Conservation (phyloP, 2,329 filamentous ascomycete species). For the Fusarium poae region DNA sequence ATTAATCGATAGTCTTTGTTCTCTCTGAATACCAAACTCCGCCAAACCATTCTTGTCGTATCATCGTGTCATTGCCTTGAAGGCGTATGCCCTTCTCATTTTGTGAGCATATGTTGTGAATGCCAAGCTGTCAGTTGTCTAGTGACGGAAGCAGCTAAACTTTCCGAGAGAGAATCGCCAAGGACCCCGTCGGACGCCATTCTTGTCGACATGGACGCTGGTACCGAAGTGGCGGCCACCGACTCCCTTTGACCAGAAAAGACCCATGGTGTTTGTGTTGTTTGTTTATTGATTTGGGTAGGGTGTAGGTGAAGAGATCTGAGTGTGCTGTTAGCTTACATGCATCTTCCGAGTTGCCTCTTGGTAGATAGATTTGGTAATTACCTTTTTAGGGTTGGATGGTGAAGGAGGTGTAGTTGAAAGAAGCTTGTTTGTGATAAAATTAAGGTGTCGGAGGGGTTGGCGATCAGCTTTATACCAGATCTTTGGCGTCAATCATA, state of each 20-base stretch:
- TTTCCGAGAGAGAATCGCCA: constrained; percentile 65
- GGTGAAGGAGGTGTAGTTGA: constrained; percentile 31
- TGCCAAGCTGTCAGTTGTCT: background rate
- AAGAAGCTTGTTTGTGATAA: constrained; percentile 42
- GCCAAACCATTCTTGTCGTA: constrained; percentile 14
- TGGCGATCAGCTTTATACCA: constrained; percentile 43
- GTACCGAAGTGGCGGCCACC: constrained; percentile 65
- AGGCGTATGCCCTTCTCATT: background rate
- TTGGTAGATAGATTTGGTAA: background rate
- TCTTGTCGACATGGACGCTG: constrained; percentile 59
- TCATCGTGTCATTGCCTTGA: constrained; percentile 15
- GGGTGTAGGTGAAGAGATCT: constrained; percentile 8
- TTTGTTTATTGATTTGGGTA: constrained; percentile 5
- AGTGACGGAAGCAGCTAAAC: constrained; percentile 64
- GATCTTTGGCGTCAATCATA: constrained; percentile 26
- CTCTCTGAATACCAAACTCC: constrained; percentile 20
- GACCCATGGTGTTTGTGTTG: constrained; percentile 55
- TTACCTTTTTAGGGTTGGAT: constrained; percentile 16
- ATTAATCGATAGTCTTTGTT: constrained; percentile 5
- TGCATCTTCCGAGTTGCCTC: background rate
- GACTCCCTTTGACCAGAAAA: constrained; percentile 62
- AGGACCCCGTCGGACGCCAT: constrained; percentile 63
- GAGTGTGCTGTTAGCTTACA: constrained; percentile 8
- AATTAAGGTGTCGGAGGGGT: constrained; percentile 42
- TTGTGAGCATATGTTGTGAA: background rate